These are phyloP conservation scores for Dacryopinax primogenitus DNA, from an alignment of 768 basidiomycete species.

Conservation along the genomic window DNA sequence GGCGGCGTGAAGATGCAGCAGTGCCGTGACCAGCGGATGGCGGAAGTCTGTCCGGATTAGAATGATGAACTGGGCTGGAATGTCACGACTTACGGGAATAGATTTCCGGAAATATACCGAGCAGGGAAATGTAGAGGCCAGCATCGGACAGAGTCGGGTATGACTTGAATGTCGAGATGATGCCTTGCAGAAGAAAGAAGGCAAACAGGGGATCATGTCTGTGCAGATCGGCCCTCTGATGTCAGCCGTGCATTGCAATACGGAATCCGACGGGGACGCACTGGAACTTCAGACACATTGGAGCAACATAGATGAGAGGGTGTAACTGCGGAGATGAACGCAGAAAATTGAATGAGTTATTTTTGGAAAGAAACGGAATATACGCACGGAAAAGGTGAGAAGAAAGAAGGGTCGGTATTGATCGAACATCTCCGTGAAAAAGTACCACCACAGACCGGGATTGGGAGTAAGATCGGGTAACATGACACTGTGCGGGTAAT, in stretches of 20 bases:
- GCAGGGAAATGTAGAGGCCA: conserved; percentile 71
- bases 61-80: background rate
- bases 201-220: conserved; percentile 82
- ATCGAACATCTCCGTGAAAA: conserved; percentile 99
- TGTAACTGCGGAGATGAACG: conserved; percentile 43
- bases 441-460: conserved; percentile 96
- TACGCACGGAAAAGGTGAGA: conserved; percentile 75
- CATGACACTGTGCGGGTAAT: conserved; percentile 40
- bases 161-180: conserved; percentile 75
- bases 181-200: conserved; percentile 56
- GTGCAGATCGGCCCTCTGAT: background rate
- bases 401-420: conserved; percentile 93
- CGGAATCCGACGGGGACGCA: conserved; percentile 26
- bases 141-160: conserved; percentile 86
- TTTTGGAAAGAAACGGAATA: background rate
- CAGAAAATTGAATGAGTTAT: background rate
- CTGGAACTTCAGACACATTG: conserved; percentile 82
- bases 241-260: background rate
- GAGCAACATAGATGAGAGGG: conserved; percentile 65
- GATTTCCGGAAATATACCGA: conserved; percentile 69
- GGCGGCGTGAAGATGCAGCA: conserved; percentile 71
- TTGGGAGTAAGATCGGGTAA: conserved; percentile 89
- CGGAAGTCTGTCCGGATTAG: conserved; percentile 49
- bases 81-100: conserved; percentile 53
- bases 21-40: conserved; percentile 68